Base-by-base conservation (phyloP, 345 rosid genomes). In the Noccaea bulbosa region DNA sequence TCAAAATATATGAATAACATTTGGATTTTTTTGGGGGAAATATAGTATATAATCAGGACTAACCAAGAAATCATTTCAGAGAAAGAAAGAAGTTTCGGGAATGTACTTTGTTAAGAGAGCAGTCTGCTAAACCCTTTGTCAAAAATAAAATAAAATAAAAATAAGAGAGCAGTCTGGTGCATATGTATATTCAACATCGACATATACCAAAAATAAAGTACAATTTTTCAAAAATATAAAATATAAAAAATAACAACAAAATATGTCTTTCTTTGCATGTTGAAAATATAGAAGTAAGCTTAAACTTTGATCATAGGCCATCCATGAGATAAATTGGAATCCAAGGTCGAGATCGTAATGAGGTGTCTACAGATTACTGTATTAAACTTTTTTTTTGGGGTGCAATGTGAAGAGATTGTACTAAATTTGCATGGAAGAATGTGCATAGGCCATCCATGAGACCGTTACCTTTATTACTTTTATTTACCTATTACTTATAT, bases 401-500 rank as follows among this genome's bases (percentile, higher is more conserved):
- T 0, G 1, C 0, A 17, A 17, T 17, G 20, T 17, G 20, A 17
- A 17, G 20, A 17, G 51, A 63, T 55, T 49, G 62, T 32, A 49
- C 14, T 73, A 55, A 57, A 65, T 1, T 38, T 76, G 65, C 70
- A 70, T 76, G 47, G 79, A 70, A 70, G 49, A 54, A 63, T 57
- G 79, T 76, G 79, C 79, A 15, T 76, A 69, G 79, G 62, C 79
- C 79, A 55, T 61, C 79, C 39, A 68, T 57, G 66, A 69, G 74
- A 75, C 79, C 62, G 50, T 62, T 62, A 55, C 55, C 75, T 62
- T 76, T 69, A 54, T 20, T 47, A 63, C 79, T 63, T 76, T 62
- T 34, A 24, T 56, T 65, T 65, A 32, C 60, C 34, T 53, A 47
- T 43, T 51, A 22, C 24, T 22, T 22, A 24, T 24, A 20, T 47